Percentiles rank a stretch among this genome's conserved stretches.
phyloP scores from a whole-genome alignment of 257 asterid species.

The Solanum chiquidenum region DNA sequence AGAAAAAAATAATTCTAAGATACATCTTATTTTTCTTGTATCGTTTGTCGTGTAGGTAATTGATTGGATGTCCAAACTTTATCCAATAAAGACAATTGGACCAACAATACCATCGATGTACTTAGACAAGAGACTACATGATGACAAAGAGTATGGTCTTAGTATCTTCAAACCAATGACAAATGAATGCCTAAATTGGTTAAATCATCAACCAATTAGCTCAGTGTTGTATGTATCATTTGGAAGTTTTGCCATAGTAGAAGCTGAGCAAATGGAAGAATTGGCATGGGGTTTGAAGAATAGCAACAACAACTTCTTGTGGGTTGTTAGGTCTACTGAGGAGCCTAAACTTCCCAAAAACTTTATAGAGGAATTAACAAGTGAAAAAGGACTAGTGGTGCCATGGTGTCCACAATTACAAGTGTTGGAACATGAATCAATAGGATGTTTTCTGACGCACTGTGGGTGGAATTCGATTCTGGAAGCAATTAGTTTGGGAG shows the following conservation, averaged over 20 bases:
- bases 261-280: constrained; percentile 9
- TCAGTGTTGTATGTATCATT: background rate
- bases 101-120: background rate
- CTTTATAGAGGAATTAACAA: background rate
- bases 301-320: constrained; percentile 21
- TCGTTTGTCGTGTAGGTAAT: background rate
- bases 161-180: background rate
- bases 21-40: too few species aligned
- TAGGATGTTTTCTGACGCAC: constrained; percentile 25
- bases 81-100: background rate
- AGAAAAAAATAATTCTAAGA: too few species aligned
- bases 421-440: background rate
- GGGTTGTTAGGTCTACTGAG: constrained; percentile 20
- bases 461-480: constrained; percentile 56
- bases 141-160: background rate
- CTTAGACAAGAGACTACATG: background rate
- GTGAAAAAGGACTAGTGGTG: background rate
- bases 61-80: background rate
- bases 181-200: background rate
- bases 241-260: background rate
- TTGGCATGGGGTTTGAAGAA: constrained; percentile 13
- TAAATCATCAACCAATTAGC: background rate
- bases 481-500: constrained; percentile 19
- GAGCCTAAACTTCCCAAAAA: background rate
- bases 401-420: background rate